These are phyloP conservation scores for Isatis tinctoria DNA, from an alignment of 345 rosid genomes.

Conservation along the genomic window DNA sequence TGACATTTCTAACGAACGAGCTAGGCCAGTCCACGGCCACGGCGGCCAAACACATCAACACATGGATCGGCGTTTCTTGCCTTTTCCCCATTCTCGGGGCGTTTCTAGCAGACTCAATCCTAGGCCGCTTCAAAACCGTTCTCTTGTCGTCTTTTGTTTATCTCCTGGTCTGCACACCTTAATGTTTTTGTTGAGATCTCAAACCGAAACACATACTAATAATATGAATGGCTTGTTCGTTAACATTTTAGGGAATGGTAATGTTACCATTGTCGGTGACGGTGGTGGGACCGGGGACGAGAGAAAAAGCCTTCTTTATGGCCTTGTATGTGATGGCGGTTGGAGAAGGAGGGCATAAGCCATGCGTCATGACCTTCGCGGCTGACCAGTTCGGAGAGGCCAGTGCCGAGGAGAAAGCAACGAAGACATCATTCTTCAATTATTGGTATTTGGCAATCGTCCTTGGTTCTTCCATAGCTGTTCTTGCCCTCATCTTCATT, in stretches of 20 bases:
- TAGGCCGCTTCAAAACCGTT: conserved; percentile 90
- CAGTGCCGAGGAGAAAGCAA: conserved; percentile 49
- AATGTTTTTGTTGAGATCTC: neutral
- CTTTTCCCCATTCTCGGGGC: conserved; percentile 79
- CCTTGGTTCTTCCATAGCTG: conserved; percentile 51
- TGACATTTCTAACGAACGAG: conserved; percentile 62
- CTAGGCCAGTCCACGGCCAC: conserved; percentile 50
- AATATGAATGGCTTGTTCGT: neutral
- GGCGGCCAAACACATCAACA: conserved; percentile 66
- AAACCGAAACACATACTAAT: neutral
- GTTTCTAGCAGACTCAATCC: conserved; percentile 67
- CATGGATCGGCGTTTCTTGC: conserved; percentile 78
- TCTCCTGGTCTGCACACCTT: conserved; percentile 35
- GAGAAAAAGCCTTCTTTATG: conserved; percentile 53
- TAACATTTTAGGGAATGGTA: conserved; percentile 55
- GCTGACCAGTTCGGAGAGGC: conserved; percentile 89
- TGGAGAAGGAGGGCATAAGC: conserved; percentile 96
- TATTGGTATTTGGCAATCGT: conserved; percentile 83
- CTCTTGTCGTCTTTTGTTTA: conserved; percentile 55
- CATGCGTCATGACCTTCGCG: conserved; percentile 90
- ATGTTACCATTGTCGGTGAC: conserved; percentile 63
- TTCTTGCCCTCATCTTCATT: conserved; percentile 56
- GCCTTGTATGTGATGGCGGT: conserved; percentile 69
- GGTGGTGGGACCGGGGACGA: conserved; percentile 30
- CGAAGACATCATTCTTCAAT: conserved; percentile 89